Evolutionary conservation across 2,329 filamentous ascomycete species (phyloP).

Genomic region (Cladosporium sphaerospermum): DNA sequence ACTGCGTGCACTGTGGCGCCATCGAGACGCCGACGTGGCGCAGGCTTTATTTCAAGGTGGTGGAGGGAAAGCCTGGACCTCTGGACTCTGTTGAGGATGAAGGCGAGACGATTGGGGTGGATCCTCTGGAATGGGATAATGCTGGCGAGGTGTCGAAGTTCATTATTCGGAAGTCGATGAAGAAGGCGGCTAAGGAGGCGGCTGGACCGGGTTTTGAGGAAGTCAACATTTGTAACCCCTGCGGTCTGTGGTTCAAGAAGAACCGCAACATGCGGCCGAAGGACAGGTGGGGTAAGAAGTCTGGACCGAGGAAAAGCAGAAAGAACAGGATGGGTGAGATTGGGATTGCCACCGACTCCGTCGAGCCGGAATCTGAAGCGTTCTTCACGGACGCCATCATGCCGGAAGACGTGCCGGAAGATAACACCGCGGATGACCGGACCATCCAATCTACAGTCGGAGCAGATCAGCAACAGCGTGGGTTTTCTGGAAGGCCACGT

Average conservation of each 20-base stretch:
- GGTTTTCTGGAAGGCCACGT: conserved; percentile 35
- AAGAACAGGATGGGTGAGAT: conserved; percentile 19
- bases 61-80: conserved; percentile 62
- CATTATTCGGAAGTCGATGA: conserved; percentile 76
- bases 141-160: conserved; percentile 57
- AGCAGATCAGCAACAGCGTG: conserved; percentile 6
- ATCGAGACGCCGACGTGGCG: conserved; percentile 97
- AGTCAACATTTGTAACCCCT: conserved; percentile 85
- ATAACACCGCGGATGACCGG: not conserved
- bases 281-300: conserved; percentile 64
- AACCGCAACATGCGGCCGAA: conserved; percentile 76
- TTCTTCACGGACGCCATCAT: conserved; percentile 26
- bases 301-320: conserved; percentile 21
- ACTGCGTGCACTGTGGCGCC: conserved; percentile 85
- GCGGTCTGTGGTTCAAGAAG: conserved; percentile 90
- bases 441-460: not conserved
- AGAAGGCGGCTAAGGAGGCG: conserved; percentile 33
- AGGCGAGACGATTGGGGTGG: conserved; percentile 67
- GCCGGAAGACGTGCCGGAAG: conserved; percentile 19
- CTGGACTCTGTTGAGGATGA: conserved; percentile 68
- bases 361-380: conserved; percentile 28
- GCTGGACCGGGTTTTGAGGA: conserved; percentile 53
- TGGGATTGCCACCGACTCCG: conserved; percentile 21
- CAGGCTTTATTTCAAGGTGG: conserved; percentile 77
- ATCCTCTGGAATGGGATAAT: conserved; percentile 57